Evolutionary conservation across 352 stramenopile species (phyloP), one percentile per base, ranked within the genome.

Genomic region (Bremia lactucae): DNA sequence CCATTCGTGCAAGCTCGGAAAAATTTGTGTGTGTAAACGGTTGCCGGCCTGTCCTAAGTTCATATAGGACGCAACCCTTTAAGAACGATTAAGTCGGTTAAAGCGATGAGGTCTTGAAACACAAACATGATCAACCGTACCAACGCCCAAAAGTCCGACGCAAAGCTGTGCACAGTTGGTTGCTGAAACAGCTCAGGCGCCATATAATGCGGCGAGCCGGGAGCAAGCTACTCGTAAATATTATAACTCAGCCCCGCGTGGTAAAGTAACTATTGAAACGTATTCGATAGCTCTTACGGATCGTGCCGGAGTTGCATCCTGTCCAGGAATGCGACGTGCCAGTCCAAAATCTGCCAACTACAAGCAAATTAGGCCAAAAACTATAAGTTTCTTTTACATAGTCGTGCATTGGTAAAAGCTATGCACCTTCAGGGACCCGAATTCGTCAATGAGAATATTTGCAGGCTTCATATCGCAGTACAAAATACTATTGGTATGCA

Each of bases 361-460:
- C 10, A 39, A 19, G n/a, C n/a, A n/a, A n/a, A n/a, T n/a, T n/a
- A n/a, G n/a, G n/a, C n/a, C n/a, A n/a, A n/a, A n/a, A n/a, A n/a
- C n/a, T n/a, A n/a, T n/a, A n/a, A n/a, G n/a, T n/a, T n/a, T n/a
- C n/a, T n/a, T n/a, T n/a, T n/a, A n/a, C n/a, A n/a, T n/a, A n/a
- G n/a, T n/a, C n/a, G n/a, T n/a, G n/a, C n/a, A n/a, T n/a, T n/a
- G n/a, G n/a, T n/a, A n/a, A n/a, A n/a, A 7, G 18, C 21, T 14
- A 51, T 41, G 3, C 9, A 80, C 74, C 60, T 96, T 97, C 2
- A 96, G 59, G 15, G 91, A 92, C 6, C 89, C 89, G 42, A 87
- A 95, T 43, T 96, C 87, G 46, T 97, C 88, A 29, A 97, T 85
- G 13, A 97, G 67, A 8, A 96, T 62, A 44, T 95, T 96, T 25